Evolutionary conservation across 2,329 filamentous ascomycete genomes (phyloP), one percentile per base, ranked within the genome.

Genomic region (Stagonosporopsis cucurbitacearum): DNA sequence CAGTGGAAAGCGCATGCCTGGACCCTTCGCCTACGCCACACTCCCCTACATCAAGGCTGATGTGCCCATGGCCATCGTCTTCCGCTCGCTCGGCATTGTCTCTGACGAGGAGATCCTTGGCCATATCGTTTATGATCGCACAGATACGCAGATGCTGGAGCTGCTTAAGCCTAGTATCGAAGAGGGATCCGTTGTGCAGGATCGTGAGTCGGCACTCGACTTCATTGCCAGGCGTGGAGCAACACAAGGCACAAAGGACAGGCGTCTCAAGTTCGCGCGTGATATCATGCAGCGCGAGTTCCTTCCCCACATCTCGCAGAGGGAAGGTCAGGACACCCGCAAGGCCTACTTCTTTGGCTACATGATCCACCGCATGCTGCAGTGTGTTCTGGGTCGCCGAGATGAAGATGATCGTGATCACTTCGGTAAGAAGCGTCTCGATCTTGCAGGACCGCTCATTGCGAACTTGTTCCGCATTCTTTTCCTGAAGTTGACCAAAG

Each of bases 341-440:
- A 99, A 99, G 75, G 95, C 96, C 2, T 99, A 96, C 79, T 99
- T 98, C 83, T 81, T 99, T 44, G 95, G 96, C 20, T 99, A 99
- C 78, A 99, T 99, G 94, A 91, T 98, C 42, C 94, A 99, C 78
- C 90, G 95, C 73, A 84, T 99, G 67, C 83, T 98, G 22, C 94
- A 97, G 76, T 96, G 93, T 73, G 91, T 93, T 50, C 84, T 99
- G 43, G 96, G 95, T 47, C 89, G 95, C 59, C 89, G 92, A 60
- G 95, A 98, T 73, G 92, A 92, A 23, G 95, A 99, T 71, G 95
- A 99, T 72, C 91, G 95, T 81, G 95, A 99, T 81, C 96, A 99
- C 76, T 97, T 99, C 71, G 95, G 95, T 70, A 98, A 98, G 84
- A 99, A 99, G 84, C 90, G 95, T 64, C 83, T 99, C 54, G 95